Base-by-base conservation (phyloP, 495 filamentous ascomycete species). In the Penicillium argentinense region DNA sequence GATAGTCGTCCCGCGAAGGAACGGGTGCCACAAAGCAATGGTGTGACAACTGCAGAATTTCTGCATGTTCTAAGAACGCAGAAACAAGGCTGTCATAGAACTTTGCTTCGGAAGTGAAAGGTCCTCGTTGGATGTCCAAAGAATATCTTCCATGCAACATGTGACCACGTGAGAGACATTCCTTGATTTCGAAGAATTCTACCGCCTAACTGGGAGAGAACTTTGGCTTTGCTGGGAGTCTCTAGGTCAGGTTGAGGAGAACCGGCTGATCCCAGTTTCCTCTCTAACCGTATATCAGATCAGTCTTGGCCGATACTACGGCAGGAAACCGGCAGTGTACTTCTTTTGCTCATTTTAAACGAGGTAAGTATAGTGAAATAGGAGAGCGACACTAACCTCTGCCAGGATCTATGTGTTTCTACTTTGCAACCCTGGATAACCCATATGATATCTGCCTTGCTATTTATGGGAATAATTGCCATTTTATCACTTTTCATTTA, bases 371-470 rank as follows among this genome's bases (percentile, higher is more conserved):
- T n/a, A n/a, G n/a, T n/a, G n/a, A n/a, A n/a, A n/a, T n/a, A n/a
- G n/a, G n/a, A n/a, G n/a, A n/a, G n/a, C n/a, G n/a, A n/a, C n/a
- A n/a, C n/a, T n/a, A n/a, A n/a, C n/a, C n/a, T n/a, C n/a, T n/a
- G n/a, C n/a, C n/a, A n/a, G n/a, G n/a, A n/a, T n/a, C n/a, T n/a
- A n/a, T n/a, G n/a, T n/a, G n/a, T n/a, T n/a, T n/a, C n/a, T n/a
- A n/a, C n/a, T n/a, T n/a, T n/a, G n/a, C n/a, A n/a, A n/a, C n/a
- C n/a, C n/a, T n/a, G n/a, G n/a, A n/a, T n/a, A n/a, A n/a, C n/a
- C n/a, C 75, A 49, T 79, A 68, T n/a, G n/a, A n/a, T n/a, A n/a
- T n/a, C n/a, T n/a, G n/a, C 34, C 32, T 47, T 47, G 41, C 41
- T 32, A 40, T 40, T 29, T 7, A 24, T 47, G 13, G 27, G 36